A percentile compares a stretch with the other conserved stretches of the same genome.
Evolutionary conservation across 2,329 filamentous ascomycete genomes (phyloP).

Genomic region (Xylariaceae sp.): DNA sequence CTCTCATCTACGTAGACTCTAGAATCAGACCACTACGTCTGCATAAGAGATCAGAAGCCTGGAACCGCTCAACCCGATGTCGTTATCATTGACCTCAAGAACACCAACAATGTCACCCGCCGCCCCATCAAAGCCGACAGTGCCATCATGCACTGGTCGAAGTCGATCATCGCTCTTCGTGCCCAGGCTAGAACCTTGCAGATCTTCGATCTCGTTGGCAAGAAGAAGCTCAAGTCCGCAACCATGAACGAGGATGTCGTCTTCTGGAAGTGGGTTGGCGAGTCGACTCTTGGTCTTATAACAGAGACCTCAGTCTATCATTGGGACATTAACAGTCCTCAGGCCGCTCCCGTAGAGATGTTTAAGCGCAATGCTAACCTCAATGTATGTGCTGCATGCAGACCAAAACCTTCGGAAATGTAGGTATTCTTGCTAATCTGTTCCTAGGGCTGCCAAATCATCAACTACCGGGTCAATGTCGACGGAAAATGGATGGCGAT

Average conservation of each 20-base stretch:
- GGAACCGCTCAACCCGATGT: slow-evolving; percentile 84
- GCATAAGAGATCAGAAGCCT: slow-evolving; percentile 89
- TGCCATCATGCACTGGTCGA: slow-evolving; percentile 98
- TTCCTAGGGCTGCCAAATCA: slow-evolving; percentile 85
- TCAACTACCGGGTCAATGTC: slow-evolving; percentile 95
- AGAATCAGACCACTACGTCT: slow-evolving; percentile 95
- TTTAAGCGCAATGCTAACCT: slow-evolving; percentile 94
- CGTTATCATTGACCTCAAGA: slow-evolving; percentile 96
- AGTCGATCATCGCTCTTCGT: slow-evolving; percentile 94
- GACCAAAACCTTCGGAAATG: not conserved
- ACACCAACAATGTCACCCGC: slow-evolving; percentile 90
- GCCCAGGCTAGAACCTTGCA: slow-evolving; percentile 91
- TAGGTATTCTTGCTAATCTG: slow-evolving; percentile 21
- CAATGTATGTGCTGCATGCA: slow-evolving; percentile 54
- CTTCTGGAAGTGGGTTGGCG: slow-evolving; percentile 99
- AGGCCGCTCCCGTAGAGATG: slow-evolving; percentile 76
- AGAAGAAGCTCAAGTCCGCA: slow-evolving; percentile 93
- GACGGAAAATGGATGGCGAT: slow-evolving; percentile 99
- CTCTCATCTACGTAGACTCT: slow-evolving; percentile 63
- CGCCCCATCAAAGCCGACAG: slow-evolving; percentile 98
- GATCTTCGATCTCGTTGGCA: slow-evolving; percentile 91
- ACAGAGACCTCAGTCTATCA: slow-evolving; percentile 90
- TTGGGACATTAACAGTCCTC: slow-evolving; percentile 93
- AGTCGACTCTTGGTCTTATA: slow-evolving; percentile 80
- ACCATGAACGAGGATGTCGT: slow-evolving; percentile 96